Evolutionary conservation across 2,329 filamentous ascomycete species (phyloP), one percentile per base, ranked within the genome.

Genomic region (Aspergillus eucalypticola): DNA sequence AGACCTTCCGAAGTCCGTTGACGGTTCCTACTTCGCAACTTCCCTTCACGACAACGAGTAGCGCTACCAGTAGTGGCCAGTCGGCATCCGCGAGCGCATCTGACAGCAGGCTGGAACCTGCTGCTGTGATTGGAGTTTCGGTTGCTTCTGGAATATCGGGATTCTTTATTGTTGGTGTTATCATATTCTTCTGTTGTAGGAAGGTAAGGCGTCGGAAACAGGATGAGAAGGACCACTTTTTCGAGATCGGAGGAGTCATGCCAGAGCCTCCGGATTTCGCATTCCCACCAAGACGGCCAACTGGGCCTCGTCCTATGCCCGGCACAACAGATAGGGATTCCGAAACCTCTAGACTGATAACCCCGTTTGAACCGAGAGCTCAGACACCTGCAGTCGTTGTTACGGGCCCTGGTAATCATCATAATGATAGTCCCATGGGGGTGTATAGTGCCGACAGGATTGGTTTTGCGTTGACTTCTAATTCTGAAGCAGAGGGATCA

Each of bases 231-330:
- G 62, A 73, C 23, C 65, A 61, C 42, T 66, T 60, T 42, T 78
- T 77, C 50, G 76, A 78, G 54, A 77, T 77, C 60, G 76, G 75
- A 25, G 76, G 75, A 2, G 58, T 65, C 10, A 77, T 77, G 75
- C 66, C 72, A 29, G 74, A 77, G 54, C 74, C 74, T 27, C 69
- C 69, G 3, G 69, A 71, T 17, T 76, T 76, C 46, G 63, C 63
- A 21, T 59, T 65, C 10, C 65, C 71, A 15, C 69, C 69, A 23
- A 66, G 58, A 56, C 63, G 57, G 17, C 71, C 69, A 53, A 66
- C 60, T 13, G 60, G 59, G 21, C 65, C 63, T 39, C 64, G 63
- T 4, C 48, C 65, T 13, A 58, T 58, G 10, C 59, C 61, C 35
- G 39, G 44, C 38, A 35, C 56, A 38, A 38, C 50, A 38, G 41